Percentiles rank a stretch among this genome's conserved stretches.
Evolutionary conservation across 73 alveolate genomes (phyloP).

Genomic region (Blepharisma japonicum): DNA sequence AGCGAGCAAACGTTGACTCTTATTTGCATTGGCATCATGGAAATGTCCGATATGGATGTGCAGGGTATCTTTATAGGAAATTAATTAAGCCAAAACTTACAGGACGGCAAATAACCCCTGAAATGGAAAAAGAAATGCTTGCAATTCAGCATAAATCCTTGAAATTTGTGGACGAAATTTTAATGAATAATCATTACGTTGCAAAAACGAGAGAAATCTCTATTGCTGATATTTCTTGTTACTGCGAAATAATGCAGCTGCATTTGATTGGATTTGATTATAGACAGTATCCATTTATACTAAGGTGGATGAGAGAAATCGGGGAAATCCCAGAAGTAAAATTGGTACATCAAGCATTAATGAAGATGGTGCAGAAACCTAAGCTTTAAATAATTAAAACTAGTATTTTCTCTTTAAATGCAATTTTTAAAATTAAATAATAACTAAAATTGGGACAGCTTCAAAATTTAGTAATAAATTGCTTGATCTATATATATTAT

Average conservation of each 20-base stretch:
- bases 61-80: slow-evolving; percentile 17
- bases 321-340: slow-evolving; percentile 19
- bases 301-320: background rate
- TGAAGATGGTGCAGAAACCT: too few relatives aligned
- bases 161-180: slow-evolving; percentile 10
- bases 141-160: slow-evolving; percentile 9
- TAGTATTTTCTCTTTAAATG: too few relatives aligned
- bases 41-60: slow-evolving; percentile 40
- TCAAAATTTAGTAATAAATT: too few relatives aligned
- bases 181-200: background rate
- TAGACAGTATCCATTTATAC: background rate
- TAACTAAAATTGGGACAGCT: too few relatives aligned
- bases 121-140: slow-evolving; percentile 3
- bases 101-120: background rate
- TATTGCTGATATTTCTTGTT: slow-evolving; percentile 23
- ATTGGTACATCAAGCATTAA: background rate
- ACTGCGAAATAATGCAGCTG: slow-evolving; percentile 10
- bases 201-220: background rate
- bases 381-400: too few relatives aligned
- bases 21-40: slow-evolving; percentile 68
- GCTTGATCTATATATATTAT: too few relatives aligned
- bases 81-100: background rate
- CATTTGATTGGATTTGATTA: background rate
- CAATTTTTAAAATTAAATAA: too few relatives aligned
- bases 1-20: slow-evolving; percentile 43